Base-by-base conservation (phyloP, 2,329 filamentous ascomycete genomes). In the Scedosporium aurantiacum region DNA sequence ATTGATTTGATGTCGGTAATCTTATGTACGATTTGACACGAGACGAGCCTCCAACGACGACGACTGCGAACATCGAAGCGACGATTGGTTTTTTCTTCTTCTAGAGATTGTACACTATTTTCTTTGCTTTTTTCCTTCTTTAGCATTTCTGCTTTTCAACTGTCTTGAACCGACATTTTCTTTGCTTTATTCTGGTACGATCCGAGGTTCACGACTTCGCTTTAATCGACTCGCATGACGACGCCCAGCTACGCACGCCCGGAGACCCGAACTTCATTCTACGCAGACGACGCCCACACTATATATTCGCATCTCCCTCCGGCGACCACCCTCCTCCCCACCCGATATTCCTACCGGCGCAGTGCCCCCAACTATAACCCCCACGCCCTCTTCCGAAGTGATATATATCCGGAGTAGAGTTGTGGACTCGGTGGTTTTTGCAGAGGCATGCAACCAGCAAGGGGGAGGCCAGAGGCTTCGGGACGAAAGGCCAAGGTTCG, bases 401-500 rank as follows among this genome's bases (percentile, higher is more conserved):
- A 45, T 43, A 43, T 12, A 45, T 45, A 45, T 21, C 43, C 43
- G 43, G 43, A 8, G 41, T 14, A 32, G 57, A 28, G 40, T 5
- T 57, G 23, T n/a, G 23, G 14, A 16, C 54, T 18, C 25, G 47
- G 18, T 7, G 12, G 18, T 12, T n/a, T 21, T 18, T 52, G 58
- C 62, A 68, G 73, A 75, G 76, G 75, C 67, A 81, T 81, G 81
- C 78, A 80, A 72, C 69, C 78, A 70, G 75, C 75, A 72, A 83
- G 78, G 74, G 79, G 75, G 68, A 83, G 80, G 72, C 76, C 79
- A 71, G 82, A 85, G 70, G 74, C 76, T 71, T 79, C 80, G 71
- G 81, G 79, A 74, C 80, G 83, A 70, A 85, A 84, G 78, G 81
- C 81, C 69, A 86, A 86, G 81, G 82, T 65, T 41, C 32, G 64